Conservation (phyloP, 805 yeast species). For the Kodamaea laetipori region DNA sequence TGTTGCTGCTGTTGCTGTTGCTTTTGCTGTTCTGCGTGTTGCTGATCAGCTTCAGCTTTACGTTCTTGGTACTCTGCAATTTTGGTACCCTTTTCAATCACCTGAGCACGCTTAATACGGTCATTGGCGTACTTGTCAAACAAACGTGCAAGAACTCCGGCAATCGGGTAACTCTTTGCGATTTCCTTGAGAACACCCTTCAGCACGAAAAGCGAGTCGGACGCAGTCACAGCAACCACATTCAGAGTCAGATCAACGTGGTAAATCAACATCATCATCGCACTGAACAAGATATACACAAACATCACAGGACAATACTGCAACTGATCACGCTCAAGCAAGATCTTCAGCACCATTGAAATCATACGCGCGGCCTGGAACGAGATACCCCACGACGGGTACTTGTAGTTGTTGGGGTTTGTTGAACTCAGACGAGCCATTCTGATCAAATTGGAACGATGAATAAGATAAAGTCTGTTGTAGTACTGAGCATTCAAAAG, state of each 20-base stretch:
- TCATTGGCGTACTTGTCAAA: conserved; percentile 47
- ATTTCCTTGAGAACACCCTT: conserved; percentile 41
- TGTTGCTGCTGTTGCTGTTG: not conserved
- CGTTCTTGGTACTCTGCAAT: conserved; percentile 43
- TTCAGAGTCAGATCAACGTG: conserved; percentile 54
- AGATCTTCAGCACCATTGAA: conserved; percentile 58
- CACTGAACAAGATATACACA: conserved; percentile 61
- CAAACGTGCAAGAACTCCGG: conserved; percentile 36
- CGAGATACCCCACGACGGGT: conserved; percentile 80
- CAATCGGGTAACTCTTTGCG: conserved; percentile 42
- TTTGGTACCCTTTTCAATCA: conserved; percentile 40
- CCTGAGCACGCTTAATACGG: conserved; percentile 42
- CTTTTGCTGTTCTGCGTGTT: conserved; percentile 9
- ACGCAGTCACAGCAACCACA: conserved; percentile 44
- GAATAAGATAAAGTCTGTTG: conserved; percentile 68
- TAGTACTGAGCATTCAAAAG: conserved; percentile 69
- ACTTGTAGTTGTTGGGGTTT: conserved; percentile 46
- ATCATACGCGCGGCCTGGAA: conserved; percentile 82
- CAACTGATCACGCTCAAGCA: conserved; percentile 52
- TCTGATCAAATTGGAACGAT: conserved; percentile 63
- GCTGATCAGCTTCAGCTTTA: conserved; percentile 21
- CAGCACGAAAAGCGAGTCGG: conserved; percentile 42
- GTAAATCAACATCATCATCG: conserved; percentile 70
- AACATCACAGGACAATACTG: conserved; percentile 58
- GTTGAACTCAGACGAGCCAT: conserved; percentile 46